A percentile compares a stretch with the other conserved stretches of the same genome.
phyloP scores from a whole-genome alignment of 768 basidiomycete species.

The Gloeophyllum trabeum region DNA sequence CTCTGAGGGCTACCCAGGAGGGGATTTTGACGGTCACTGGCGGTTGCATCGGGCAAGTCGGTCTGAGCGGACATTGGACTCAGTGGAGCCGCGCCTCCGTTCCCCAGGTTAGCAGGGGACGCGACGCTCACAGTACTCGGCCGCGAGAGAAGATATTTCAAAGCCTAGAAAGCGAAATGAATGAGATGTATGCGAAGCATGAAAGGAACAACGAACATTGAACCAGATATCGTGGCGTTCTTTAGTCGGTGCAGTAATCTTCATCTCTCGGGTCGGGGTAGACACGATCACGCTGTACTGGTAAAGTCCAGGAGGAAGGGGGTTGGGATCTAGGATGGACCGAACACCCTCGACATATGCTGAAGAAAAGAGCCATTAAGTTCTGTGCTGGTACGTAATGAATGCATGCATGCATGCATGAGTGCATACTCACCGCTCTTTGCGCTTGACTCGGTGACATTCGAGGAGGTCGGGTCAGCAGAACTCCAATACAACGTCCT shows the following conservation, averaged over 20 bases:
- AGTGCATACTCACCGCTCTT: slow-evolving; percentile 82
- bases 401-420: background rate
- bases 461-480: slow-evolving; percentile 82
- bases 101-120: slow-evolving; percentile 11
- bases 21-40: slow-evolving; percentile 47
- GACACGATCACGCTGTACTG: slow-evolving; percentile 90
- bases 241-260: slow-evolving; percentile 92
- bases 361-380: slow-evolving; percentile 20
- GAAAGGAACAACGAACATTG: slow-evolving; percentile 45
- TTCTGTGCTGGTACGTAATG: slow-evolving; percentile 1
- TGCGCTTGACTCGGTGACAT: slow-evolving; percentile 84
- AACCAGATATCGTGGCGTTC: slow-evolving; percentile 98
- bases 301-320: slow-evolving; percentile 88
- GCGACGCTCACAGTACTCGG: slow-evolving; percentile 28
- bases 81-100: slow-evolving; percentile 9
- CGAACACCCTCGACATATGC: slow-evolving; percentile 92
- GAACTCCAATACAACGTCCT: slow-evolving; percentile 97
- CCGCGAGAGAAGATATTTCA: slow-evolving; percentile 81
- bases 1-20: slow-evolving; percentile 58
- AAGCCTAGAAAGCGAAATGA: slow-evolving; percentile 41
- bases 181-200: slow-evolving; percentile 3
- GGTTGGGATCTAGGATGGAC: slow-evolving; percentile 88
- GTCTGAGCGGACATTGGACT: slow-evolving; percentile 17
- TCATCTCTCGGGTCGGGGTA: slow-evolving; percentile 93
- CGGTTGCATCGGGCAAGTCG: slow-evolving; percentile 23